These are phyloP conservation scores for Gynandropsis gynandra DNA, from an alignment of 345 rosid genomes.

Conservation along the genomic window DNA sequence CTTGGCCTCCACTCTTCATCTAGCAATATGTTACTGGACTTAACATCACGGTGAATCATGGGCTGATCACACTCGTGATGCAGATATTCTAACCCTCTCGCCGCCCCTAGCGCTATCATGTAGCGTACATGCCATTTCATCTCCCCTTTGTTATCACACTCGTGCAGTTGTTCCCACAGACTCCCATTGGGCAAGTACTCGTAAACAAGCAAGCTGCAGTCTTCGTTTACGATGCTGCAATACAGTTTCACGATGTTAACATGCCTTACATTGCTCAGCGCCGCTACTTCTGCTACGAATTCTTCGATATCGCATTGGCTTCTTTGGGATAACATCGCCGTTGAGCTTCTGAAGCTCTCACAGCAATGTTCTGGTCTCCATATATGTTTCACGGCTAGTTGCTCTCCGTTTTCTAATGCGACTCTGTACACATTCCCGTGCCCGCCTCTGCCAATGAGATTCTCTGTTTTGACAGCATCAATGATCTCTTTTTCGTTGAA, in stretches of 20 bases:
- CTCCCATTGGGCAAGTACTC: slow-evolving; percentile 80
- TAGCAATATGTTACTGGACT: slow-evolving; percentile 77
- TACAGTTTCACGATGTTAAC: slow-evolving; percentile 79
- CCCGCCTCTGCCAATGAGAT: slow-evolving; percentile 83
- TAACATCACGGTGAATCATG: slow-evolving; percentile 78
- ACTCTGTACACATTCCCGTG: slow-evolving; percentile 80
- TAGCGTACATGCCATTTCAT: slow-evolving; percentile 68
- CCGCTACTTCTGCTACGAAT: slow-evolving; percentile 62
- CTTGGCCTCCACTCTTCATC: slow-evolving; percentile 77
- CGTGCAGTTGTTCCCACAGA: slow-evolving; percentile 79
- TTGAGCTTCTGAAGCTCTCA: slow-evolving; percentile 35
- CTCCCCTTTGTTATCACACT: slow-evolving; percentile 33
- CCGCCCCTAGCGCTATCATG: slow-evolving; percentile 67
- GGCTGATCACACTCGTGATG: slow-evolving; percentile 74
- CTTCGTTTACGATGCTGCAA: slow-evolving; percentile 81
- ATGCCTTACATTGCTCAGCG: slow-evolving; percentile 69
- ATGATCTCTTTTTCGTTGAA: slow-evolving; percentile 59
- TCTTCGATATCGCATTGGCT: slow-evolving; percentile 35
- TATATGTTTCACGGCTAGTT: slow-evolving; percentile 78
- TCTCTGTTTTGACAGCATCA: slow-evolving; percentile 50
- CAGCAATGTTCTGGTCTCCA: slow-evolving; percentile 30
- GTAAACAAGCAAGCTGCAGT: slow-evolving; percentile 74
- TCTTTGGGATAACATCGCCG: slow-evolving; percentile 40
- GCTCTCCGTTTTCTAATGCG: slow-evolving; percentile 43
- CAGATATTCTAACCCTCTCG: slow-evolving; percentile 74